Evolutionary conservation across 306 rosid genomes (phyloP).

Genomic region (Trifolium pratense): DNA sequence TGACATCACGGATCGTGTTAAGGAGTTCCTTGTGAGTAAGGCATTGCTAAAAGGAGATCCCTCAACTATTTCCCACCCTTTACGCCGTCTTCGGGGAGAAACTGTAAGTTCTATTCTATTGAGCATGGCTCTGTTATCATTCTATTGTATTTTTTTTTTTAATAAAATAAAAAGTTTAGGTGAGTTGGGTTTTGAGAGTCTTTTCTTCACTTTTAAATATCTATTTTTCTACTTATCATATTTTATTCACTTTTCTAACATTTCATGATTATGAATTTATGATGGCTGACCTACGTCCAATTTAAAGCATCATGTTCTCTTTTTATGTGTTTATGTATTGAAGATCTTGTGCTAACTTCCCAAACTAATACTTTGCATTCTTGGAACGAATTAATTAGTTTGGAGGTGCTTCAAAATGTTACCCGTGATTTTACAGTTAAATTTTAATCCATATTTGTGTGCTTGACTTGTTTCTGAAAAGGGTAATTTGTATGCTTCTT

Average conservation of each 20-base stretch:
- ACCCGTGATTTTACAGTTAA: not conserved
- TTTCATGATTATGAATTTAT: slow-evolving; percentile 20
- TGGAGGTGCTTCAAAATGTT: slow-evolving; percentile 35
- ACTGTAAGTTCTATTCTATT: slow-evolving; percentile 57
- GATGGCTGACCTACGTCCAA: not conserved
- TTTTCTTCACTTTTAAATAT: not conserved
- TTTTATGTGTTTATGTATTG: slow-evolving; percentile 12
- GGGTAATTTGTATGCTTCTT: slow-evolving; percentile 9
- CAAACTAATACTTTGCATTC: slow-evolving; percentile 29
- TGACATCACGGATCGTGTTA: slow-evolving; percentile 79
- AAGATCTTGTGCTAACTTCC: slow-evolving; percentile 22
- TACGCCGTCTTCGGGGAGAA: slow-evolving; percentile 74
- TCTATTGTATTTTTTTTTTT: not conserved
- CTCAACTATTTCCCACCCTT: slow-evolving; percentile 56
- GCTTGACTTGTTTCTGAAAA: slow-evolving; percentile 13
- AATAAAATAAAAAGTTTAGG: too few relatives aligned
- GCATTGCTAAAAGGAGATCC: slow-evolving; percentile 83
- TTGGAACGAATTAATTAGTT: slow-evolving; percentile 27
- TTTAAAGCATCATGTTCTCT: slow-evolving; percentile 1
- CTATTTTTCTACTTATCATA: not conserved
- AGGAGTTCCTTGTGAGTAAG: slow-evolving; percentile 85
- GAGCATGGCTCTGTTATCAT: slow-evolving; percentile 12
- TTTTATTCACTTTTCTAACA: slow-evolving; percentile 11
- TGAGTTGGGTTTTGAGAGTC: too few relatives aligned
- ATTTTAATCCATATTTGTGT: not conserved